Evolutionary conservation across 345 rosid genomes (phyloP).

Genomic region (Sisymbrium irio): DNA sequence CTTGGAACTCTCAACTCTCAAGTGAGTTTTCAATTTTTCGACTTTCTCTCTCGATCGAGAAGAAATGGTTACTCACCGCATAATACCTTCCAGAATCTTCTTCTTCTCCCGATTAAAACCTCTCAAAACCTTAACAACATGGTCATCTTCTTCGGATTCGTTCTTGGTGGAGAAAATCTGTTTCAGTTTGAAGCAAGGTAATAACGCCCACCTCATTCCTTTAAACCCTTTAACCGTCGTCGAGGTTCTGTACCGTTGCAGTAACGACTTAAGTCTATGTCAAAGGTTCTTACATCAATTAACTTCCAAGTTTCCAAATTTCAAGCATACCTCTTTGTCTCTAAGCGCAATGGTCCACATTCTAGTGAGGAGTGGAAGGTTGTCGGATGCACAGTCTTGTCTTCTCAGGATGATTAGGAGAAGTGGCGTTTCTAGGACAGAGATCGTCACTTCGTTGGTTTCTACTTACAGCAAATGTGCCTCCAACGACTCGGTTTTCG

Average conservation of each 20-base stretch:
- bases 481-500: slow-evolving; percentile 48
- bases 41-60: neutral
- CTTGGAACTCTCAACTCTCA: no score
- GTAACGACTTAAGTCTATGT: slow-evolving; percentile 47
- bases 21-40: neutral
- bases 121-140: slow-evolving; percentile 24
- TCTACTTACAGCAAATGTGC: slow-evolving; percentile 34
- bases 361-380: slow-evolving; percentile 51
- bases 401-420: slow-evolving; percentile 76
- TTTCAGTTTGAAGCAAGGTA: slow-evolving; percentile 52
- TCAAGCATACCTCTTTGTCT: slow-evolving; percentile 59
- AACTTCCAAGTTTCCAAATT: slow-evolving; percentile 32
- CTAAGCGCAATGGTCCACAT: slow-evolving; percentile 65
- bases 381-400: slow-evolving; percentile 71
- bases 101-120: slow-evolving; percentile 6
- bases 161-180: slow-evolving; percentile 62
- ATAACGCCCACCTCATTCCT: slow-evolving; percentile 34
- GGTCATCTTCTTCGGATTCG: slow-evolving; percentile 35
- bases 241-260: slow-evolving; percentile 56
- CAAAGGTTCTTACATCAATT: slow-evolving; percentile 46
- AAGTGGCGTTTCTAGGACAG: slow-evolving; percentile 62
- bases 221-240: slow-evolving; percentile 48
- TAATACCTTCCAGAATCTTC: slow-evolving; percentile 2
- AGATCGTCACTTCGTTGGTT: slow-evolving; percentile 53
- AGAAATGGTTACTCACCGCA: slow-evolving; percentile 12